Percentiles rank a stretch among this genome's conserved stretches.
Conservation (phyloP, 2,329 filamentous ascomycete genomes). For the Zymoseptoria passerinii region DNA sequence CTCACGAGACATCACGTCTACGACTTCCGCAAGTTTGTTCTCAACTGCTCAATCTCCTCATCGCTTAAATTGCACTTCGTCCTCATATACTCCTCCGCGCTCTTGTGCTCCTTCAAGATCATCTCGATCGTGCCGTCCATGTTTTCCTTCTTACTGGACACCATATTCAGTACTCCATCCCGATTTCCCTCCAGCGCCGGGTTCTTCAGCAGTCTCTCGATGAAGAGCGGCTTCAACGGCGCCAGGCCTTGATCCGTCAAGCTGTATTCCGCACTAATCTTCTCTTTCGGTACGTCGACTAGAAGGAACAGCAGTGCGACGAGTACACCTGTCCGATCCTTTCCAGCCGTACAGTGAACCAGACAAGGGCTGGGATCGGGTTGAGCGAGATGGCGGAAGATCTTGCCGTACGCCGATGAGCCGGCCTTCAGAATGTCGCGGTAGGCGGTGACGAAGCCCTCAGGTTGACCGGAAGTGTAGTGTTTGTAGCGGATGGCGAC, state of each 20-base stretch:
- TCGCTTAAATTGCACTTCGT: constrained; percentile 50
- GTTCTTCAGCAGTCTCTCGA: constrained; percentile 45
- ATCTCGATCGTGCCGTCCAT: constrained; percentile 46
- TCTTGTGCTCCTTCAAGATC: constrained; percentile 53
- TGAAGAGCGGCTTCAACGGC: constrained; percentile 38
- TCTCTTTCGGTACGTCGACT: constrained; percentile 51
- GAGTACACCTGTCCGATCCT: constrained; percentile 67
- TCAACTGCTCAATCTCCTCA: constrained; percentile 47
- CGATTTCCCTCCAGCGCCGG: constrained; percentile 43
- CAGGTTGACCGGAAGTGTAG: constrained; percentile 49
- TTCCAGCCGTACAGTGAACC: constrained; percentile 68
- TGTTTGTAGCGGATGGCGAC: constrained; percentile 53
- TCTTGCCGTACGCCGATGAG: constrained; percentile 47
- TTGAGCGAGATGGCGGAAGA: constrained; percentile 51
- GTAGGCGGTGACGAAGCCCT: constrained; percentile 59
- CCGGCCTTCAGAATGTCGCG: constrained; percentile 50
- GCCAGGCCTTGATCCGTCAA: constrained; percentile 56
- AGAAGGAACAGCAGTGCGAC: constrained; percentile 58
- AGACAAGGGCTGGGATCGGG: constrained; percentile 45
- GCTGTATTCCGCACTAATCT: constrained; percentile 60
- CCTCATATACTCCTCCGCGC: constrained; percentile 55
- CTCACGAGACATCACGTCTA: background rate
- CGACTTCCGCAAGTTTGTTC: constrained; percentile 37
- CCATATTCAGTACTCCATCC: constrained; percentile 38
- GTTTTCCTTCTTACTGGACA: constrained; percentile 40